Base-by-base conservation (phyloP, 345 rosid species). In the Gossypium australe region DNA sequence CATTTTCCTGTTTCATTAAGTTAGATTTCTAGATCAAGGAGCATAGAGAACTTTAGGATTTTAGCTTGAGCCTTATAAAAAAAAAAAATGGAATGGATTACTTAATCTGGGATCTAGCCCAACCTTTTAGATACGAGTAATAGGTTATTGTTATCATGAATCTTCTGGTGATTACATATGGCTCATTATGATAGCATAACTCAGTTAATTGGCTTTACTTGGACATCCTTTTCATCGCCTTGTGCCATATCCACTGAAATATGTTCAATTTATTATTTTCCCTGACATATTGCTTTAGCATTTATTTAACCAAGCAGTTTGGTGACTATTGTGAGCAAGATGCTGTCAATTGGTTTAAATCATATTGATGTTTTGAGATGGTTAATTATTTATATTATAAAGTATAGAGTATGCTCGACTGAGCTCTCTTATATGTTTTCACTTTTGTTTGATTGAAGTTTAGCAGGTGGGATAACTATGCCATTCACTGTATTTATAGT, bases 321-420 rank as follows among this genome's bases (percentile, higher is more conserved):
- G 78, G 75, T 47, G 74, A 72, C 72, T 69, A 29, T 76, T 41
- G 61, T 78, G 69, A 78, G 85, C 56, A 56, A 79, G 76, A 68
- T 77, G 79, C 80, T 77, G 72, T 73, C 73, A 74, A 82, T 78
- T 85, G 76, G 68, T 80, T 81, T 73, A 79, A 55, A 63, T 80
- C 67, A 25, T 76, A 73, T 73, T 60, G 79, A 74, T 79, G 79
- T 75, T 76, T 77, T 79, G 79, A 53, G 74, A 82, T 76, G 85
- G 84, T 75, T 79, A 84, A 68, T 79, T 75, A 71, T 75, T 80
- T 69, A 68, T 73, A 61, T 65, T 24, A 56, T 73, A 74, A 75
- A 51, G 45, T 16, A 68, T 49, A 25, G 17, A 53, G 59, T 25
- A 29, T 67, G 27, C 17, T 77, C 63, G 69, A 61, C 75, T 71